phyloP scores from a whole-genome alignment of 2,329 filamentous ascomycete genomes.

The Colletotrichum eleusines region DNA sequence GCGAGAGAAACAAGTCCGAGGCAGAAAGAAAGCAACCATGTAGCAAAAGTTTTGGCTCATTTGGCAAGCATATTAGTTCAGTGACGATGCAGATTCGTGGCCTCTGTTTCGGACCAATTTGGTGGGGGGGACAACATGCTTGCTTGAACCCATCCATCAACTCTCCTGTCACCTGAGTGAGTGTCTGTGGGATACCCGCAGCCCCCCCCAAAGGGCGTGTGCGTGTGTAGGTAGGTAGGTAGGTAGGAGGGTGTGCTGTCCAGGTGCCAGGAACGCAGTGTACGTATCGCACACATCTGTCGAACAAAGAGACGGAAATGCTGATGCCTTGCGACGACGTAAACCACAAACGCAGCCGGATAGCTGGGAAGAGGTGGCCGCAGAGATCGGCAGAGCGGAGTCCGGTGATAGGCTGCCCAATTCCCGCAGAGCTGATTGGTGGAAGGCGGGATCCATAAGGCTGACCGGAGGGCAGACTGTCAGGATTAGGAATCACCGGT shows the following conservation, averaged over 20 bases:
- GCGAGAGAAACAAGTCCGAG: conserved; percentile 24
- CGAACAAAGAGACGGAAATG: conserved; percentile 15
- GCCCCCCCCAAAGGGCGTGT: neutral
- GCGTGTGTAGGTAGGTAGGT: too few species aligned
- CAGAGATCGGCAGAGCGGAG: conserved; percentile 35
- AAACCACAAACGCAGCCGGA: conserved; percentile 20
- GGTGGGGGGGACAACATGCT: neutral
- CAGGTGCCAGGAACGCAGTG: conserved; percentile 3
- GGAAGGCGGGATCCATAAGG: conserved; percentile 25
- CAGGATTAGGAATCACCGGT: conserved; percentile 16
- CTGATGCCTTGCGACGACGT: conserved; percentile 39
- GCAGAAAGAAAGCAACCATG: conserved; percentile 22
- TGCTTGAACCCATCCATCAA: neutral
- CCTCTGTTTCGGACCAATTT: conserved; percentile 3
- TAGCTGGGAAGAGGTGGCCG: conserved; percentile 18
- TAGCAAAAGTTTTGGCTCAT: neutral
- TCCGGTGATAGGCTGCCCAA: conserved; percentile 40
- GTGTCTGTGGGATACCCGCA: conserved; percentile 7
- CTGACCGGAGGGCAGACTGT: conserved; percentile 37
- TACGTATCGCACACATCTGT: neutral
- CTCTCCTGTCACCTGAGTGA: neutral
- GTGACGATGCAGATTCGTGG: conserved; percentile 38
- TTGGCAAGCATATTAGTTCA: conserved; percentile 1
- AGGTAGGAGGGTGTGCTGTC: neutral
- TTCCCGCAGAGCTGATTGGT: conserved; percentile 37